phyloP scores from a whole-genome alignment of 2,329 filamentous ascomycete genomes.

The Fusarium sp. region DNA sequence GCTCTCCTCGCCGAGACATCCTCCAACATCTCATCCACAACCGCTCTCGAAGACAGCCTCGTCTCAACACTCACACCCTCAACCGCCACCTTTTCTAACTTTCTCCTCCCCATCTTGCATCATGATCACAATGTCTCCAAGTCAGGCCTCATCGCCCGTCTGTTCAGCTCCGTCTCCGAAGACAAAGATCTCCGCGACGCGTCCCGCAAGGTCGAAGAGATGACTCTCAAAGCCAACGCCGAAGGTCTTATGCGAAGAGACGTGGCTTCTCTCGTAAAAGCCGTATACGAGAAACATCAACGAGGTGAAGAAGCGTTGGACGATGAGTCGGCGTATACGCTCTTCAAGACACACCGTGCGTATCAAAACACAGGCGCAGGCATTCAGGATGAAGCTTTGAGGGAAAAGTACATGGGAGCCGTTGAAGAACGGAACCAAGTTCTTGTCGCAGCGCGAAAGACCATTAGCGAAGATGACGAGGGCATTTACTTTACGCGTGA shows the following conservation, averaged over 20 bases:
- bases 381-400: constrained; percentile 27
- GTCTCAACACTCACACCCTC: constrained; percentile 26
- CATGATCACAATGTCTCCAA: constrained; percentile 36
- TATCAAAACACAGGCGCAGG: constrained; percentile 44
- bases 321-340: constrained; percentile 36
- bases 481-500: constrained; percentile 35
- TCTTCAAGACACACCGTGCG: constrained; percentile 42
- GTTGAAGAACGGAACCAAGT: constrained; percentile 43
- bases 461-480: constrained; percentile 40
- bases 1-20: constrained; percentile 30
- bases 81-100: constrained; percentile 34
- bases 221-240: constrained; percentile 30
- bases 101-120: constrained; percentile 36
- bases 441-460: constrained; percentile 39
- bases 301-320: constrained; percentile 23
- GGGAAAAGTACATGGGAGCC: constrained; percentile 33
- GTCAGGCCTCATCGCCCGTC: constrained; percentile 30
- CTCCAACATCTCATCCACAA: constrained; percentile 51
- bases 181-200: constrained; percentile 43
- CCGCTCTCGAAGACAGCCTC: constrained; percentile 35
- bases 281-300: constrained; percentile 30
- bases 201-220: constrained; percentile 40
- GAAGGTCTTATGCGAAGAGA: constrained; percentile 41
- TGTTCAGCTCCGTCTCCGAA: constrained; percentile 43
- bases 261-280: constrained; percentile 39